Conservation (phyloP, 106 monocot species). For the Dioscorea zingiberensis region DNA sequence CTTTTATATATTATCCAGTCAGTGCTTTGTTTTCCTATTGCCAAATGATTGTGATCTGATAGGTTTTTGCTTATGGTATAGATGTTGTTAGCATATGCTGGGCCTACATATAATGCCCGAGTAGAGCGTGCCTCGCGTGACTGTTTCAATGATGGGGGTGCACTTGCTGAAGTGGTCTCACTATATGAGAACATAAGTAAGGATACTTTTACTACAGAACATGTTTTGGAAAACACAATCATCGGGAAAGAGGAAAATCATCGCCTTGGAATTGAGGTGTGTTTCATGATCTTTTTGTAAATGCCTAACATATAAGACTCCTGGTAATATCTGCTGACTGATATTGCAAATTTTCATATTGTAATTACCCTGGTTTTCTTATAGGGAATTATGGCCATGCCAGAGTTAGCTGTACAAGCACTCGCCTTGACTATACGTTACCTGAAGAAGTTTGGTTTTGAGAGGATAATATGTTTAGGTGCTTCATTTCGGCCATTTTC, state of each 20-base stretch:
- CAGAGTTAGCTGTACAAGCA: conserved; percentile 81
- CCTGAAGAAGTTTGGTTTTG: conserved; percentile 89
- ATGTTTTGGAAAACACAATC: conserved; percentile 10
- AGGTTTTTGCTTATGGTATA: conserved; percentile 9
- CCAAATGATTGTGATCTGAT: no score
- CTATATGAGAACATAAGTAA: conserved; percentile 54
- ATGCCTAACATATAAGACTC: no score
- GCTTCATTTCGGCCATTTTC: conserved; percentile 78
- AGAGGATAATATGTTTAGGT: conserved; percentile 64
- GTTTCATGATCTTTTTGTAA: background rate
- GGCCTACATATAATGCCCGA: conserved; percentile 66
- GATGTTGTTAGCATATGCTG: conserved; percentile 70
- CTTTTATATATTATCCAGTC: no score
- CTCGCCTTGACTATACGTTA: conserved; percentile 69
- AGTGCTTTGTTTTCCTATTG: no score
- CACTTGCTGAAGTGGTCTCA: conserved; percentile 78
- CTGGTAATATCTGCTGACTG: no score
- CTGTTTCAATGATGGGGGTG: conserved; percentile 70
- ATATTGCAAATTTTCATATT: no score
- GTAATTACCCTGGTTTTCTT: background rate
- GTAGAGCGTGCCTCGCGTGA: conserved; percentile 48
- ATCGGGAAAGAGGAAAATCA: conserved; percentile 18
- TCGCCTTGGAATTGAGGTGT: conserved; percentile 65
- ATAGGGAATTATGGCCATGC: conserved; percentile 79
- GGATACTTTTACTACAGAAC: conserved; percentile 10